These are phyloP conservation scores for Sporisorium reilianum DNA, from an alignment of 1,284 basidiomycete genomes.

Conservation along the genomic window DNA sequence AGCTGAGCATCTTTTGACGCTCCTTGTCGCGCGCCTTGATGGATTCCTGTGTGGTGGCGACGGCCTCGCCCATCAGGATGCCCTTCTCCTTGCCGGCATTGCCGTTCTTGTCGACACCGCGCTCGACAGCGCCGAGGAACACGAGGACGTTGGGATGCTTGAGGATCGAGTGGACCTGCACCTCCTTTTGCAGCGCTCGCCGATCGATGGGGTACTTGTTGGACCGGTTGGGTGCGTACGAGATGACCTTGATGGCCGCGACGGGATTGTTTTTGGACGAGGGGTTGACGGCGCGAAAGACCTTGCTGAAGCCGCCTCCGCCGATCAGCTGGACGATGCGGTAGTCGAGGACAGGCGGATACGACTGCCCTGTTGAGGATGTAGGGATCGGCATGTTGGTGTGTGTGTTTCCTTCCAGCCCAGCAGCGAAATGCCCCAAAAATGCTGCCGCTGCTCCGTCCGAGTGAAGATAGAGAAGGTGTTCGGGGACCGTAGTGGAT, in stretches of 20 bases:
- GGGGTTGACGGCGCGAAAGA: constrained; percentile 64
- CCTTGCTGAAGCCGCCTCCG: constrained; percentile 67
- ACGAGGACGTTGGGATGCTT: constrained; percentile 87
- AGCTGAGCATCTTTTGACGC: constrained; percentile 40
- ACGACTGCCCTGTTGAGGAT: constrained; percentile 64
- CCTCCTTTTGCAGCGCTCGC: constrained; percentile 79
- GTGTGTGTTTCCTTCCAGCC: neutral
- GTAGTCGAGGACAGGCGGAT: constrained; percentile 64
- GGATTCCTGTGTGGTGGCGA: constrained; percentile 73
- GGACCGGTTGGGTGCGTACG: constrained; percentile 59
- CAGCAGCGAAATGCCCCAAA: neutral
- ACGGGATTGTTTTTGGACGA: constrained; percentile 50
- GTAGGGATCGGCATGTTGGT: constrained; percentile 59
- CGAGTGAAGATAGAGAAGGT: neutral
- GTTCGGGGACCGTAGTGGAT: too few species aligned
- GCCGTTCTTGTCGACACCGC: constrained; percentile 44
- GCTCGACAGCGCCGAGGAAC: constrained; percentile 77
- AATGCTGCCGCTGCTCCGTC: neutral
- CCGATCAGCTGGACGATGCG: constrained; percentile 66
- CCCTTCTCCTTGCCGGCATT: constrained; percentile 46
- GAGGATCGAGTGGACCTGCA: constrained; percentile 86
- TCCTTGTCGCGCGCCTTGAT: constrained; percentile 68
- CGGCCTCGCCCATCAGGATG: constrained; percentile 51
- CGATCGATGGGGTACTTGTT: constrained; percentile 64
- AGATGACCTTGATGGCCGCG: constrained; percentile 68